These are phyloP conservation scores for Yamadazyma triangularis DNA, from an alignment of 1,139 yeast genomes.

Conservation along the genomic window DNA sequence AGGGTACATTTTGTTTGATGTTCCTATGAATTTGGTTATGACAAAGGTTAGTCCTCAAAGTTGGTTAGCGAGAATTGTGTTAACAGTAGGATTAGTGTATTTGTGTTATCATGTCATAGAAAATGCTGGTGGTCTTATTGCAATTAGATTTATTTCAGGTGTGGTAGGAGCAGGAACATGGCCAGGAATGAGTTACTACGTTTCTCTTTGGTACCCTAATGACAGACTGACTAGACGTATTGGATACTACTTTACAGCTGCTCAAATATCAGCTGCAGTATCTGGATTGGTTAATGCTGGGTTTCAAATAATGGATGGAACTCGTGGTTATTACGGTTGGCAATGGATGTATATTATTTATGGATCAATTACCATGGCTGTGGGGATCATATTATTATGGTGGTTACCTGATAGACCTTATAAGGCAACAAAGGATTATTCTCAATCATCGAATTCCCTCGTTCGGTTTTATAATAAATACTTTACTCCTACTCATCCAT, in stretches of 20 bases:
- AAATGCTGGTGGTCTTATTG: constrained; percentile 58
- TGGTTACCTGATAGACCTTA: constrained; percentile 79
- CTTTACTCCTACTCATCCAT: constrained; percentile 46
- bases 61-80: constrained; percentile 77
- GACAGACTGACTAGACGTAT: constrained; percentile 74
- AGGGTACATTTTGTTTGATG: constrained; percentile 78
- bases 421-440: constrained; percentile 9
- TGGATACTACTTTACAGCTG: constrained; percentile 89
- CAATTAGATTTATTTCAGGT: constrained; percentile 72
- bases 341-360: constrained; percentile 83
- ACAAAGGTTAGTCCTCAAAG: constrained; percentile 80
- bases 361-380: constrained; percentile 65
- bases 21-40: constrained; percentile 85
- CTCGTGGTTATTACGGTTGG: constrained; percentile 71
- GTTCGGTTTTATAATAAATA: constrained; percentile 16
- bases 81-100: constrained; percentile 73
- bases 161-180: constrained; percentile 86
- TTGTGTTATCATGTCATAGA: constrained; percentile 62
- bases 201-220: constrained; percentile 83
- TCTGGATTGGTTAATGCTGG: constrained; percentile 88
- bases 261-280: constrained; percentile 81
- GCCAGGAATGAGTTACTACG: constrained; percentile 89
- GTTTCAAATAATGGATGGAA: constrained; percentile 76
- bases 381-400: constrained; percentile 66
- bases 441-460: constrained; percentile 10